Evolutionary conservation across 306 rosid species (phyloP), one percentile per base, ranked within the genome.

Genomic region (Lathyrus sativus): DNA sequence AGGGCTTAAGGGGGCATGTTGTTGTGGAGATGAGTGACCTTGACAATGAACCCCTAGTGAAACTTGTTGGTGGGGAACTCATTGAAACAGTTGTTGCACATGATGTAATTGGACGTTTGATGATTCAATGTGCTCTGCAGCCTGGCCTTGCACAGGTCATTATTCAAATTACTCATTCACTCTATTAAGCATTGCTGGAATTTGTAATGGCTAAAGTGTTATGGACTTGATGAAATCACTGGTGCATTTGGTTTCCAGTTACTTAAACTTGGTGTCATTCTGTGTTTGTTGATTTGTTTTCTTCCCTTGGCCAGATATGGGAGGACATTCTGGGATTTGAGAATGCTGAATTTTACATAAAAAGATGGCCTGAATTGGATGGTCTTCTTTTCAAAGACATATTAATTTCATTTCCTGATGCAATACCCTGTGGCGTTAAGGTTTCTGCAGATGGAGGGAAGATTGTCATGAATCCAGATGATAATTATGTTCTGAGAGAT

Each of bases 91-190:
- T 92, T 74, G 98, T 92, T 66, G 98, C 98, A 41, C 98, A 92
- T 82, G 98, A 92, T 80, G 98, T 92, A 70, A 92, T 92, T 82
- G 98, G 98, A 49, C 96, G 98, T 67, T 79, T 92, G 74, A 92
- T 92, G 98, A 92, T 92, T 81, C 96, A 92, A 76, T 92, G 98
- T 74, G 98, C 98, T 82, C 83, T 92, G 58, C 98, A 92, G 74
- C 98, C 98, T 18, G 98, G 98, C 74, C 98, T 92, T 75, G 98
- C 98, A 24, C 98, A 88, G 98, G 98, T 92, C 77, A 67, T 90
- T 82, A 67, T 70, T 70, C 33, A 42, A 45, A 67, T 39, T 73
- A 69, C 45, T 56, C 11, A 4, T 18, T 68, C 63, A 39, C 66
- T 65, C n/a, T 73, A 31, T 37, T 77, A 57, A 63, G 42, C 45